Percentiles rank a stretch among this genome's conserved stretches.
These are phyloP conservation scores for Phytophthora quininea DNA, from an alignment of 352 stramenopile genomes.

Conservation along the genomic window DNA sequence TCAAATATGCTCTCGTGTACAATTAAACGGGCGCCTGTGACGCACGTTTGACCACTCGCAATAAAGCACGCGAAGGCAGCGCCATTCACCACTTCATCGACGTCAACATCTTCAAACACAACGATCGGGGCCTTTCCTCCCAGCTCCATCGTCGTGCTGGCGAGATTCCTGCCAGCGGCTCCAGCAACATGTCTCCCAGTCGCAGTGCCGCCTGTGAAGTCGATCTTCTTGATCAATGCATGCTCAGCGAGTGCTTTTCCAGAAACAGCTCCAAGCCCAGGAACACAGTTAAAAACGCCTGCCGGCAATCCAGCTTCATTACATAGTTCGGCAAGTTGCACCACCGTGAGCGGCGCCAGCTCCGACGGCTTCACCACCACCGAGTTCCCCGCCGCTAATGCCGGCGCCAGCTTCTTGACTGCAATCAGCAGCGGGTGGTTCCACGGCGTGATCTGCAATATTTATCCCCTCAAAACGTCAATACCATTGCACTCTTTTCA, in stretches of 20 bases:
- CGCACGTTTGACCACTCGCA: slow-evolving; percentile 81
- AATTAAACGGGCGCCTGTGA: slow-evolving; percentile 82
- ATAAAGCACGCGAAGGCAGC: slow-evolving; percentile 76
- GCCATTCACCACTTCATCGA: slow-evolving; percentile 65
- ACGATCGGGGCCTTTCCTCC: slow-evolving; percentile 75
- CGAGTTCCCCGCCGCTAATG: slow-evolving; percentile 77
- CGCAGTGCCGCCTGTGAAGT: slow-evolving; percentile 55
- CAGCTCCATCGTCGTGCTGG: slow-evolving; percentile 67
- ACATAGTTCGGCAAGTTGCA: slow-evolving; percentile 53
- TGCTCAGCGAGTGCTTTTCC: slow-evolving; percentile 44
- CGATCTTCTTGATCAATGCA: slow-evolving; percentile 56
- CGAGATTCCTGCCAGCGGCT: slow-evolving; percentile 46
- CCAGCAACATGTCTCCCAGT: slow-evolving; percentile 46
- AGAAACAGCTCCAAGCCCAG: slow-evolving; percentile 40
- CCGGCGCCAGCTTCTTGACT: slow-evolving; percentile 70
- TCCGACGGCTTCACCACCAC: slow-evolving; percentile 90
- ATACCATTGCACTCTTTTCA: neutral
- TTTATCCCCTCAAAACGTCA: slow-evolving; percentile 3
- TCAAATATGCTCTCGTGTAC: slow-evolving; percentile 83
- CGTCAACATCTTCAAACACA: slow-evolving; percentile 67
- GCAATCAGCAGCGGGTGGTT: slow-evolving; percentile 86
- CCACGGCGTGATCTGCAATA: slow-evolving; percentile 72
- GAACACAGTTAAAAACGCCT: slow-evolving; percentile 58
- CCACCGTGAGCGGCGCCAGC: slow-evolving; percentile 63
- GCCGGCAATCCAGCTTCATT: slow-evolving; percentile 42